Conservation (phyloP, 192 early-diverging fungal genomes). For the Gigaspora rosea region DNA sequence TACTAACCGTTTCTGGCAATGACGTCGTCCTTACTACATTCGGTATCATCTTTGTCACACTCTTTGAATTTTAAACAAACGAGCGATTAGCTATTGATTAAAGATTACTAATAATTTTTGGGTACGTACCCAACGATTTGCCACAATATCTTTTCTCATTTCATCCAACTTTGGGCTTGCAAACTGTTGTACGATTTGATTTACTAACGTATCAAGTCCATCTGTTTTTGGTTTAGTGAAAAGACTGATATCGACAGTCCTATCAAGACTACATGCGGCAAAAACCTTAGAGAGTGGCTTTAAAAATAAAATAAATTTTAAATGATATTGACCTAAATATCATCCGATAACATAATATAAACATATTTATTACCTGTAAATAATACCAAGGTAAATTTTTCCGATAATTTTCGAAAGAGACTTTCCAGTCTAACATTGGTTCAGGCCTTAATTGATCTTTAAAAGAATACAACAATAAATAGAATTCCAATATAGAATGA, state of each 20-base stretch:
- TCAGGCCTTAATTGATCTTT: slow-evolving; percentile 1
- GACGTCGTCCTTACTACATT: neutral
- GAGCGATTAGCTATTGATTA: neutral
- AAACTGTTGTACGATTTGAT: neutral
- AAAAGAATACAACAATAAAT: neutral
- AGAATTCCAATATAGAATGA: neutral
- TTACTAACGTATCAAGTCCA: neutral
- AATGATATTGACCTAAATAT: neutral
- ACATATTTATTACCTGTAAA: slow-evolving; percentile 4
- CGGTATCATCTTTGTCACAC: too few relatives aligned
- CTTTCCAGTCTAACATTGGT: neutral
- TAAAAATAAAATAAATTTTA: neutral
- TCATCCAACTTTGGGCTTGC: neutral
- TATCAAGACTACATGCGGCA: neutral
- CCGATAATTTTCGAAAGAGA: neutral
- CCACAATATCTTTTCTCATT: neutral
- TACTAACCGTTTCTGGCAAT: neutral
- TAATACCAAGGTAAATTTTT: slow-evolving; percentile 20
- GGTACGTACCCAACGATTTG: neutral
- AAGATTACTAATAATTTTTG: neutral
- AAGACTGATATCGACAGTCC: neutral
- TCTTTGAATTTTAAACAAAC: too few relatives aligned
- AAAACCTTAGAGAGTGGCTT: neutral
- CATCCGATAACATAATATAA: neutral
- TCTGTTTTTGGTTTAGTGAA: neutral